Evolutionary conservation across 345 rosid species (phyloP), one percentile per base, ranked within the genome.

Genomic region (Eutrema japonicum): DNA sequence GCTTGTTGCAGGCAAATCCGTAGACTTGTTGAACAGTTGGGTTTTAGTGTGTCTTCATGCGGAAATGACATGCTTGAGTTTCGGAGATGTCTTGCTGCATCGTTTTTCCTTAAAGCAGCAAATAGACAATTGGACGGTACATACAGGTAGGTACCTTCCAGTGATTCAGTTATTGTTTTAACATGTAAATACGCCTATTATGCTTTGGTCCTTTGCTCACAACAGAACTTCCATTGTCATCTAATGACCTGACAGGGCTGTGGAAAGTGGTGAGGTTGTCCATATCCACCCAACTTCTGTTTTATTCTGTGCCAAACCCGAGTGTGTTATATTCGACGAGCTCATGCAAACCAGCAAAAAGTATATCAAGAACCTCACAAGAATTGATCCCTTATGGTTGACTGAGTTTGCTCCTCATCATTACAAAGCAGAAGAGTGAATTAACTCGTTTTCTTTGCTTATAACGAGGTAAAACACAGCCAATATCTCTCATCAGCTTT

Each of bases 61-160:
- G 96, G 95, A 26, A 87, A 85, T n/a, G 96, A 89, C 77, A 70
- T 75, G 71, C 86, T 88, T 76, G 91, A 83, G 81, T 89, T 87
- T 74, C 87, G 89, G 36, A 88, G 90, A 83, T 94, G 98, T 81
- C 97, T 94, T 27, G 89, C 95, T 26, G 88, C 96, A 54, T 85
- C 97, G 11, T 94, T 94, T 84, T 94, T 94, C 84, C 90, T 91
- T 63, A 89, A 91, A 79, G 98, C 98, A 33, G 98, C 96, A 59
- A 72, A 84, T 81, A 91, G 85, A 83, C 96, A 94, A 77, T 88
- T 96, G 9, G 95, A 94, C 14, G 91, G 96, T 33, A 81, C 82
- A 54, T 94, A 91, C 85, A 89, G 95, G 98, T 93, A 71, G 2
- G 50, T 71, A 47, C 30, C 13, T 48, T 50, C 61, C 64, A 8